Conservation (phyloP, 306 rosid species). For the Fragaria vesca region DNA sequence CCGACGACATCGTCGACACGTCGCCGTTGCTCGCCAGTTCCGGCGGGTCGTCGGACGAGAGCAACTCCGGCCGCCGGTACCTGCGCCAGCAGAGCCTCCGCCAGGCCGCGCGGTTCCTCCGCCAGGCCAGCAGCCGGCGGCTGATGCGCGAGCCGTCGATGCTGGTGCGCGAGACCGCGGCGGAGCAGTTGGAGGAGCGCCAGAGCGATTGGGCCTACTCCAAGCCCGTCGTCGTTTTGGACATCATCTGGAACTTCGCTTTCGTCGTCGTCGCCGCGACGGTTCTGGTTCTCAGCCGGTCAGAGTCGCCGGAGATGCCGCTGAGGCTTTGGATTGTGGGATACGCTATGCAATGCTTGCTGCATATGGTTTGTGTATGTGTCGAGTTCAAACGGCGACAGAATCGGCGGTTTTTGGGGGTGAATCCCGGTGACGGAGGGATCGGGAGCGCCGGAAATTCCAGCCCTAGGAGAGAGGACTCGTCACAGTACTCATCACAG, state of each 20-base stretch:
- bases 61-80: conserved; percentile 52
- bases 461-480: conserved; percentile 47
- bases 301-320: conserved; percentile 71
- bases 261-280: conserved; percentile 68
- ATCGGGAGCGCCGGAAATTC: conserved; percentile 37
- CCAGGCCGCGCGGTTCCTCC: conserved; percentile 82
- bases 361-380: conserved; percentile 80
- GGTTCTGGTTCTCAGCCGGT: conserved; percentile 48
- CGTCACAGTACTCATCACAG: conserved; percentile 48
- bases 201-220: conserved; percentile 99
- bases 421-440: conserved; percentile 40
- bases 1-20: conserved; percentile 71
- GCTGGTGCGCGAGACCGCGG: conserved; percentile 85
- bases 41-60: conserved; percentile 51
- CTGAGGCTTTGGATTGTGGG: conserved; percentile 81
- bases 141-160: conserved; percentile 94
- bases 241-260: conserved; percentile 78
- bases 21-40: conserved; percentile 62
- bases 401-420: conserved; percentile 18
- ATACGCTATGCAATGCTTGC: conserved; percentile 68
- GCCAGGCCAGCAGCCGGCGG: conserved; percentile 84
- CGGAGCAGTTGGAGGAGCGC: conserved; percentile 91
- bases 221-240: conserved; percentile 85
- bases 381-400: conserved; percentile 61
- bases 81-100: conserved; percentile 73